Base-by-base conservation (phyloP, 306 rosid genomes). In the Cucumis sativus region DNA sequence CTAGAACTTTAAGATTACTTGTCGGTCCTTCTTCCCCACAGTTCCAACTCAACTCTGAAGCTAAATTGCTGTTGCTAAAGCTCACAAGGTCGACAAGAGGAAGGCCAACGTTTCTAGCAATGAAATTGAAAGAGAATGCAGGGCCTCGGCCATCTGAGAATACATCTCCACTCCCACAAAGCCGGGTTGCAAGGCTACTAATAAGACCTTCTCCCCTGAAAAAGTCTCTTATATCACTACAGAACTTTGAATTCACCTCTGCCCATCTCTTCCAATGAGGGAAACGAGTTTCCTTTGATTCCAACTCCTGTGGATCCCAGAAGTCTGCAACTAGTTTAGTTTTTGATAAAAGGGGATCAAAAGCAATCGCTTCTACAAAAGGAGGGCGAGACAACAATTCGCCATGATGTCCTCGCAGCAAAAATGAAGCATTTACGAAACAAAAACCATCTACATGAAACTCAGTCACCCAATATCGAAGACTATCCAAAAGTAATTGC, bases 191-290 rank as follows among this genome's bases (percentile, higher is more conserved):
- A 71, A 92, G 98, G 84, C 86, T 59, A 78, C 97, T 88, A 18
- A 89, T 78, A 81, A 86, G 89, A 75, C 83, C 86, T 57, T 92
- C 84, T 52, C 98, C 96, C 74, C 96, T 87, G 82, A 91, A 80
- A 77, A 92, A 89, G 60, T 89, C 87, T 75, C 96, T 88, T 57
- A 89, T 86, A 28, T 89, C 96, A 8, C 62, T 75, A 78, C 92
- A 86, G 79, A 88, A 95, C 11, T 75, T 89, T 73, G 88, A 59
- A 78, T 95, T 90, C 78, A 90, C 76, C 86, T 95, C 97, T 75
- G 97, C 97, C 98, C 98, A 95, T 87, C 90, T 88, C 92, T 84
- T 90, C 98, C 98, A 95, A 83, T 92, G 98, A 73, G 98, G 97
- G 85, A 92, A 90, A 43, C 64, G 92, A 75, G 72, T 81, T 76